Base-by-base conservation (phyloP, 2,329 filamentous ascomycete species). In the Penicillium sp. region DNA sequence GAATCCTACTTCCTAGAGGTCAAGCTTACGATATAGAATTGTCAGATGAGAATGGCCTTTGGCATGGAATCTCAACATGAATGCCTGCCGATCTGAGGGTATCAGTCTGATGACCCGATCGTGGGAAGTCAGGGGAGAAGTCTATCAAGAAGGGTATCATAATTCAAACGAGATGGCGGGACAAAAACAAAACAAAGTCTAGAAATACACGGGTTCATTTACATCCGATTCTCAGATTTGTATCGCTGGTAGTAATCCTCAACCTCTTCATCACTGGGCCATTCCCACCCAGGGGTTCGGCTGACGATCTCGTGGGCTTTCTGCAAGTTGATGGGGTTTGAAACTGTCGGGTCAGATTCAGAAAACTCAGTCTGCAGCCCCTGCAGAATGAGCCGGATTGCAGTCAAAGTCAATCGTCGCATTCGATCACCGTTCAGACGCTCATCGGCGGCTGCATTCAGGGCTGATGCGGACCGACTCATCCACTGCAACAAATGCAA, bases 401-500 rank as follows among this genome's bases (percentile, higher is more conserved):
- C 73, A 35, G 70, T 61, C 36, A 74, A 46, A 24, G 66, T 66
- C 32, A 65, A 67, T 34, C 71, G 68, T 56, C 71, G 63, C 57
- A 70, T 64, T 33, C 52, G 59, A 29, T 56, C 52, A 1, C 71
- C 71, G 35, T 70, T 71, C n/a, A 60, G 38, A 18, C 56, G 57
- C 46, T 71, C 64, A 8, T 68, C 63, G 18, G 66, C 59, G n/a
- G 57, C 47, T 44, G 66, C 63, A 24, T 65, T 63, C 13, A 75
- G 50, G 4, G 63, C 56, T 28, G 50, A 39, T 11, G 62, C 59
- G 49, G 62, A 65, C 38, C 56, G 56, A 28, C 60, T 65, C 67
- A 75, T 73, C 71, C 71, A 73, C 13, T 60, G 62, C 37, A 75
- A 55, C 24, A 75, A 57, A 41, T 62, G 61, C 32, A 73, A 45